A percentile compares a stretch with the other conserved stretches of the same genome.
phyloP scores from a whole-genome alignment of 2,329 filamentous ascomycete species.

The Ophiosphaerella korrae region DNA sequence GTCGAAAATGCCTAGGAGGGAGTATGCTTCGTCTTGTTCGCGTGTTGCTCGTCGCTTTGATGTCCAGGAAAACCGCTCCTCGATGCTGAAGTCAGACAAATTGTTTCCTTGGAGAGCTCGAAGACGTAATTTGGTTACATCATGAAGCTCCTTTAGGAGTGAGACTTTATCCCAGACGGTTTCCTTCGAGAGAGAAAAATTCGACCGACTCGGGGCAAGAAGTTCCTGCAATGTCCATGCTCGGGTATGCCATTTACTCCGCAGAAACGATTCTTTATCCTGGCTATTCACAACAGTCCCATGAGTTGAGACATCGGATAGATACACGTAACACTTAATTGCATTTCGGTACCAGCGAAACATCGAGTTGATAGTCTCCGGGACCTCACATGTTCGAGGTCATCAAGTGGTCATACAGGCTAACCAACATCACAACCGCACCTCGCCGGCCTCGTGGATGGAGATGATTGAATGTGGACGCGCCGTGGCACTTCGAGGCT shows the following conservation, averaged over 20 bases:
- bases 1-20: constrained; percentile 19
- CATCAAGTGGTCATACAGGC: no score
- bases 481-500: no score
- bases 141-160: constrained; percentile 4
- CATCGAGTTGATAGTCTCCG: no score
- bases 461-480: no score
- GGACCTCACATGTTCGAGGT: no score
- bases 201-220: constrained; percentile 14
- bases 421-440: no score
- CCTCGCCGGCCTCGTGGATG: no score
- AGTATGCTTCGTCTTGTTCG: constrained; percentile 22
- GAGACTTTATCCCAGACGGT: constrained; percentile 9
- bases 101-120: constrained; percentile 5
- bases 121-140: constrained; percentile 11
- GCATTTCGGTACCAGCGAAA: no score
- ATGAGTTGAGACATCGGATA: no score
- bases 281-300: background rate
- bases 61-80: constrained; percentile 26
- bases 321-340: no score
- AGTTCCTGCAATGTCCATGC: constrained; percentile 29
- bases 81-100: constrained; percentile 11
- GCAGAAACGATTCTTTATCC: background rate
- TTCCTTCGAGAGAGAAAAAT: constrained; percentile 17
- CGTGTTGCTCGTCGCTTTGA: constrained; percentile 25
- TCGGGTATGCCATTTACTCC: constrained; percentile 22